phyloP scores from a whole-genome alignment of 306 rosid species.

The Hippophae tibetana region DNA sequence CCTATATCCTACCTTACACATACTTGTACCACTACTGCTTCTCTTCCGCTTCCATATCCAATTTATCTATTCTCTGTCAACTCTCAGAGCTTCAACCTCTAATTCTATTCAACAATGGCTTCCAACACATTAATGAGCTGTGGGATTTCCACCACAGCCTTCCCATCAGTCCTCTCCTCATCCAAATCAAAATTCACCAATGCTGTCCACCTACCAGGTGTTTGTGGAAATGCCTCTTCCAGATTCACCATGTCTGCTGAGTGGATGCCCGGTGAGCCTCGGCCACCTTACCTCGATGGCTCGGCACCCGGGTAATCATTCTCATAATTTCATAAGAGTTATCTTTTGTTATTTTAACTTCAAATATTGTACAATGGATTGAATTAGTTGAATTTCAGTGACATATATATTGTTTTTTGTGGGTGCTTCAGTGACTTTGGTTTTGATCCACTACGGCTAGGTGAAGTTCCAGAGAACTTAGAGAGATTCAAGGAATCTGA shows the following conservation, averaged over 20 bases:
- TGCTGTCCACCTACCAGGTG: constrained; percentile 36
- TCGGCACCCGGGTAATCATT: constrained; percentile 77
- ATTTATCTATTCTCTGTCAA: not conserved
- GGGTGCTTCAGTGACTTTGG: constrained; percentile 20
- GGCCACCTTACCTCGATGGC: constrained; percentile 89
- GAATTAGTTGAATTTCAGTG: not conserved
- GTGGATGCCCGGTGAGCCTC: constrained; percentile 95
- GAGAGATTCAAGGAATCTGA: constrained; percentile 98
- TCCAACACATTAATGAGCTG: constrained; percentile 76
- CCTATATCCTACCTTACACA: constrained; percentile 37
- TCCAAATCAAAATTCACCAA: constrained; percentile 51
- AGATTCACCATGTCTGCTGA: constrained; percentile 73
- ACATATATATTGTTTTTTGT: no score
- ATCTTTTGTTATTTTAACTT: no score
- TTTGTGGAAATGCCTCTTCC: constrained; percentile 33
- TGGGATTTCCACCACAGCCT: constrained; percentile 41
- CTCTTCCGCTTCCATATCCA: constrained; percentile 11
- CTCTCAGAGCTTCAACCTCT: constrained; percentile 8
- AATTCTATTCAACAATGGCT: constrained; percentile 38
- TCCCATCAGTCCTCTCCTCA: no score
- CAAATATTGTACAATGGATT: not conserved
- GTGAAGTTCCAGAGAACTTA: constrained; percentile 90
- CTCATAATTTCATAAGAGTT: no score
- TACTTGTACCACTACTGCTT: constrained; percentile 4
- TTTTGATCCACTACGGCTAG: constrained; percentile 57